Percentiles rank a stretch among this genome's conserved stretches.
phyloP scores from a whole-genome alignment of 202 grass and related monocot species.

The Schoenoplectus tabernaemontani region DNA sequence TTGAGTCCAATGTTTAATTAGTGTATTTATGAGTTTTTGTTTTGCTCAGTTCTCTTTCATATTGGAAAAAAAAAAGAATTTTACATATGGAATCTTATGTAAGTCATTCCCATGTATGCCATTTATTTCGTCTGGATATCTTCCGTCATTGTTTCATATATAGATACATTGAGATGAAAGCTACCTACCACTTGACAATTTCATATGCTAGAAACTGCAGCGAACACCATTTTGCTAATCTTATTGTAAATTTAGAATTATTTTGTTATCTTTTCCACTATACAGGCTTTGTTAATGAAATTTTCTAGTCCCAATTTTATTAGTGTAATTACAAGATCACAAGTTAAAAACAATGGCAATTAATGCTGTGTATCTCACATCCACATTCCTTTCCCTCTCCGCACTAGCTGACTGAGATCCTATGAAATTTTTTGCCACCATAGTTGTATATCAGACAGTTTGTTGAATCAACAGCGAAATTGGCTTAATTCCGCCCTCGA shows the following conservation, averaged over 20 bases:
- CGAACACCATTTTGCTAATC: neutral
- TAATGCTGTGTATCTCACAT: too few species aligned
- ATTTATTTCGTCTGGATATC: neutral
- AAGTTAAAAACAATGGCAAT: too few species aligned
- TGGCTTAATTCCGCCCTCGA: too few species aligned
- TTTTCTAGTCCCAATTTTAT: too few species aligned
- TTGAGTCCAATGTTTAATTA: neutral
- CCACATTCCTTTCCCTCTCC: too few species aligned
- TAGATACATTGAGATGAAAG: neutral
- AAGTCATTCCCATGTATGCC: neutral
- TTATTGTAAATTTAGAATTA: neutral
- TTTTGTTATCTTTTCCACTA: neutral
- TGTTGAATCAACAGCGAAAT: too few species aligned
- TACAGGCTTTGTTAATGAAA: neutral
- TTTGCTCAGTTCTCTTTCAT: neutral
- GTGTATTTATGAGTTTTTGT: conserved; percentile 7
- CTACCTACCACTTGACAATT: neutral
- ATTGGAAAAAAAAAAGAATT: neutral
- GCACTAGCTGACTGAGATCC: too few species aligned
- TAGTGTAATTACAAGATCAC: too few species aligned
- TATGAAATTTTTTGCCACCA: too few species aligned
- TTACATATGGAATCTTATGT: neutral
- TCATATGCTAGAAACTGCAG: neutral
- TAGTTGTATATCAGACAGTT: too few species aligned
- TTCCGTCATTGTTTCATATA: neutral